These are phyloP conservation scores for Xerocomellus chrysenteron DNA, from an alignment of 768 basidiomycete species.

Conservation along the genomic window DNA sequence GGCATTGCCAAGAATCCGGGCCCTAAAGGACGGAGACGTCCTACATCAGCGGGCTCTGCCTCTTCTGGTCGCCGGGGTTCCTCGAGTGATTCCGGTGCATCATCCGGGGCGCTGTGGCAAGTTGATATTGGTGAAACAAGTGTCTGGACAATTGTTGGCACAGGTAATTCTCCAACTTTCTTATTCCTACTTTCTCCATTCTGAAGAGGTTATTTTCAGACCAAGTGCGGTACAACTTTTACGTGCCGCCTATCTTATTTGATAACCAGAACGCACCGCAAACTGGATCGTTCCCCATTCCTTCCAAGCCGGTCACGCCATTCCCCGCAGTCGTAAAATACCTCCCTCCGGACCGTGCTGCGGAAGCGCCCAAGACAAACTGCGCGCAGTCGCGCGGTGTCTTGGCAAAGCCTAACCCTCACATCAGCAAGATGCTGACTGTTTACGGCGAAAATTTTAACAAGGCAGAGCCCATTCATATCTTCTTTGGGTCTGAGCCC, in stretches of 20 bases:
- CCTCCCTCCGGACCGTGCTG: conserved; percentile 84
- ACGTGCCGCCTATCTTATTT: conserved; percentile 81
- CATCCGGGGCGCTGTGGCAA: conserved; percentile 81
- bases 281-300: conserved; percentile 73
- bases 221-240: conserved; percentile 92
- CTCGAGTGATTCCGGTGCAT: conserved; percentile 63
- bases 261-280: conserved; percentile 75
- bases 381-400: conserved; percentile 65
- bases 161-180: conserved; percentile 47
- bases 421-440: conserved; percentile 77
- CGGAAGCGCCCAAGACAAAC: conserved; percentile 76
- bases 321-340: conserved; percentile 89
- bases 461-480: conserved; percentile 74
- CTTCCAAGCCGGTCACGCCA: conserved; percentile 80
- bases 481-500: conserved; percentile 86
- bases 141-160: conserved; percentile 93
- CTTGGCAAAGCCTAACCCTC: conserved; percentile 74
- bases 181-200: conserved; percentile 2
- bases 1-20: conserved; percentile 35
- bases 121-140: conserved; percentile 92
- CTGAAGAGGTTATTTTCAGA: conserved; percentile 45
- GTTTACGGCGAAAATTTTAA: conserved; percentile 89
- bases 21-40: conserved; percentile 60
- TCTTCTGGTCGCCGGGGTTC: conserved; percentile 67
- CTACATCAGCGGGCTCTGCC: conserved; percentile 73